Evolutionary conservation across 2,329 filamentous ascomycete genomes (phyloP).

Genomic region (Grosmannia clavigera): DNA sequence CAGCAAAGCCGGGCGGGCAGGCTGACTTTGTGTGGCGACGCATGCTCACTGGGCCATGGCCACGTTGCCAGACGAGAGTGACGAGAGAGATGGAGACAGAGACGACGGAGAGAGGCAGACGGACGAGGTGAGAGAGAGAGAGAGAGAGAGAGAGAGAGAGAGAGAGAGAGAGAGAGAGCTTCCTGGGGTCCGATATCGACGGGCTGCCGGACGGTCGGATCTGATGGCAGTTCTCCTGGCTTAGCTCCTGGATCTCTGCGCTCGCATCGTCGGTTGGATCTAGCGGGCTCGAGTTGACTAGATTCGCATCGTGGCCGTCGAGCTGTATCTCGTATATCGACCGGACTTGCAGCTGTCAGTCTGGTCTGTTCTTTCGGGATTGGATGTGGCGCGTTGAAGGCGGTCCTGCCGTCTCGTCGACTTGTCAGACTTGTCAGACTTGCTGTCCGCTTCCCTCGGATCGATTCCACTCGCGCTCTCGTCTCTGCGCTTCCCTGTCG

Average conservation of each 20-base stretch:
- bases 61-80: not conserved
- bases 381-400: not conserved
- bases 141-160: not conserved
- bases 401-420: not conserved
- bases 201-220: not conserved
- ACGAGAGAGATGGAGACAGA: too few relatives aligned
- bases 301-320: not conserved
- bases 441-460: not conserved
- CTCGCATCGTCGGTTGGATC: not conserved
- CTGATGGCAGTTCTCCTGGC: not conserved
- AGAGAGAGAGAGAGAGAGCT: not conserved
- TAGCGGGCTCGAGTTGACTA: not conserved
- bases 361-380: not conserved
- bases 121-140: not conserved
- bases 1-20: not conserved
- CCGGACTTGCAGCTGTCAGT: not conserved
- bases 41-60: slow-evolving; percentile 2
- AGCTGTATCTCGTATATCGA: not conserved
- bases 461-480: not conserved
- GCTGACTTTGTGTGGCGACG: not conserved
- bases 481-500: not conserved
- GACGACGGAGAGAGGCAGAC: not conserved
- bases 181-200: too few relatives aligned
- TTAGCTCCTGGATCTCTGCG: not conserved
- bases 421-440: not conserved